Conservation (phyloP, 176 grass and related monocot genomes). For the Eragrostis nindensis region DNA sequence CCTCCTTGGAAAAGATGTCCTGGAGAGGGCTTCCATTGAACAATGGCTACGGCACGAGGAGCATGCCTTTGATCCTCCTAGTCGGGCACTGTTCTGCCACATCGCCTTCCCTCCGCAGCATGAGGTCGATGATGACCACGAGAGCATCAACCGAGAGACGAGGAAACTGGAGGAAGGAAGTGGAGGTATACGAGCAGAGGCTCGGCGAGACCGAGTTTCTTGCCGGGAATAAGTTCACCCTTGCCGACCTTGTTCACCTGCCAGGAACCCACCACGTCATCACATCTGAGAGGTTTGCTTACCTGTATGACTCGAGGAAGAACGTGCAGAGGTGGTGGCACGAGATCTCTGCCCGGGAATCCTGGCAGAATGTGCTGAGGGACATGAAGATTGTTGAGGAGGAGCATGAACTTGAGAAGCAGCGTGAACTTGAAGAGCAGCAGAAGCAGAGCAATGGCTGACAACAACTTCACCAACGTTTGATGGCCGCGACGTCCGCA, state of each 20-base stretch:
- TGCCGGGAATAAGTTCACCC: slow-evolving; percentile 77
- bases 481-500: not conserved
- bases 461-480: not conserved
- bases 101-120: slow-evolving; percentile 57
- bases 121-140: slow-evolving; percentile 16
- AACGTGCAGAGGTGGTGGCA: slow-evolving; percentile 91
- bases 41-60: slow-evolving; percentile 95
- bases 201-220: slow-evolving; percentile 66
- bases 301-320: slow-evolving; percentile 78
- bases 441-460: slow-evolving; percentile 21
- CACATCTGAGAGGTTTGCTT: slow-evolving; percentile 44
- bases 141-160: slow-evolving; percentile 36
- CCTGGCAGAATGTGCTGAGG: slow-evolving; percentile 65
- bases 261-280: slow-evolving; percentile 63
- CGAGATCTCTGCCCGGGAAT: slow-evolving; percentile 46
- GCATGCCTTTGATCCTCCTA: slow-evolving; percentile 84
- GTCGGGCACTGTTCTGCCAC: slow-evolving; percentile 72
- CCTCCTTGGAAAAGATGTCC: slow-evolving; percentile 82
- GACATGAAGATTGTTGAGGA: slow-evolving; percentile 48
- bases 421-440: slow-evolving; percentile 29
- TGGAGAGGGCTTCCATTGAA: slow-evolving; percentile 93
- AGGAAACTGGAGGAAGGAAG: slow-evolving; percentile 63
- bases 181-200: slow-evolving; percentile 81
- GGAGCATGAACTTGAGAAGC: slow-evolving; percentile 35
- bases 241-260: slow-evolving; percentile 81